A percentile compares a stretch with the other conserved stretches of the same genome.
Evolutionary conservation across 108 stramenopile species (phyloP).

Genomic region (Skeletonema costatum): DNA sequence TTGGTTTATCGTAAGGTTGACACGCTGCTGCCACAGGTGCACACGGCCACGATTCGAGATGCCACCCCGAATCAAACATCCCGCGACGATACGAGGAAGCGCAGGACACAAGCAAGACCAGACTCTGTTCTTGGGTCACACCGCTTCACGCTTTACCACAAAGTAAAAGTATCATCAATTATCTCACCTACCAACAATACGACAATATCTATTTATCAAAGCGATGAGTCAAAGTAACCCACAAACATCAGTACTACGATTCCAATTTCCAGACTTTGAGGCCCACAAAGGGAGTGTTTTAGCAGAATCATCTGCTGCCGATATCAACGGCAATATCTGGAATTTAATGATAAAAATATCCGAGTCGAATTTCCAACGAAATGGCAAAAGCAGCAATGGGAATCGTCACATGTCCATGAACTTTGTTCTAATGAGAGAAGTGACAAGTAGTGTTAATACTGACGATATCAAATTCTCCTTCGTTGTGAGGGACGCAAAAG

Average conservation of each 20-base stretch:
- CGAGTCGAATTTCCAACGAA: background rate
- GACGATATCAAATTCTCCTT: constrained; percentile 1
- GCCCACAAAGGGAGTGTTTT: background rate
- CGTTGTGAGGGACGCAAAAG: background rate
- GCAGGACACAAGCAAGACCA: background rate
- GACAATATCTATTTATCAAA: background rate
- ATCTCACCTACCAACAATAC: background rate
- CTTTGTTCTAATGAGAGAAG: background rate
- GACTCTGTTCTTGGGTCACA: background rate
- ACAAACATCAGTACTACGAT: background rate
- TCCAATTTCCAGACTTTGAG: background rate
- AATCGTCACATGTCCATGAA: background rate
- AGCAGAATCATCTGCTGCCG: background rate
- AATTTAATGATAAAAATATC: background rate
- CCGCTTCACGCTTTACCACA: background rate
- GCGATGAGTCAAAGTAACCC: background rate
- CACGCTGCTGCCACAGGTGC: background rate
- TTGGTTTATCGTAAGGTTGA: background rate
- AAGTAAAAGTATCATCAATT: background rate
- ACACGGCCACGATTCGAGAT: background rate
- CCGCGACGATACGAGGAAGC: background rate
- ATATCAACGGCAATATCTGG: background rate
- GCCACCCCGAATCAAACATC: background rate
- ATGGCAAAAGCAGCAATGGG: background rate
- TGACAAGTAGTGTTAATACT: background rate